phyloP scores from a whole-genome alignment of 495 filamentous ascomycete species.

The Hypoxylon lenormandii region DNA sequence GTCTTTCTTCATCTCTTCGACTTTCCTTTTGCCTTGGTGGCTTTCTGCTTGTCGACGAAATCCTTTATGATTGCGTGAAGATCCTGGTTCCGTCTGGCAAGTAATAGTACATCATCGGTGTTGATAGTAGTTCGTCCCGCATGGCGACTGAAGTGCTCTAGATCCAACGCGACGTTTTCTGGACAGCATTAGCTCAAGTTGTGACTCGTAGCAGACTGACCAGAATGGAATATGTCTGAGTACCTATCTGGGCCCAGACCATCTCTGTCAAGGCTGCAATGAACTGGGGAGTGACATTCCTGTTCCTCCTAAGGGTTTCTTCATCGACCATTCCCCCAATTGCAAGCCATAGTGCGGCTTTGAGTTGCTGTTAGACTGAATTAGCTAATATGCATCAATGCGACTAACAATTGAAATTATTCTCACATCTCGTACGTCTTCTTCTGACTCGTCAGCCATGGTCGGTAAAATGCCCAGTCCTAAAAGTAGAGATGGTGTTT shows the following conservation, averaged over 20 bases:
- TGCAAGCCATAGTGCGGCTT: constrained; percentile 91
- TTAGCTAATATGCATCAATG: constrained; percentile 9
- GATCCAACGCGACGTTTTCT: constrained; percentile 80
- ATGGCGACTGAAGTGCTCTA: constrained; percentile 87
- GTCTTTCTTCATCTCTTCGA: constrained; percentile 45
- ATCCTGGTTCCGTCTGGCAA: constrained; percentile 86
- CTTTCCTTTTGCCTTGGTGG: constrained; percentile 53
- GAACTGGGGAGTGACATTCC: constrained; percentile 94
- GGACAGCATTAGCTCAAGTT: constrained; percentile 10
- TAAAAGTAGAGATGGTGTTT: neutral
- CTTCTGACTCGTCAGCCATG: constrained; percentile 52
- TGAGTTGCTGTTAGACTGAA: constrained; percentile 72
- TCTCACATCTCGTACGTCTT: constrained; percentile 47
- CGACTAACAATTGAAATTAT: neutral
- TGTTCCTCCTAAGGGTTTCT: constrained; percentile 77
- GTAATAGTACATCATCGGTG: constrained; percentile 85
- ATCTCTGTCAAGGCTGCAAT: constrained; percentile 92
- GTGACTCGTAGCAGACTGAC: neutral
- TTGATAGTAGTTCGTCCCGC: constrained; percentile 85
- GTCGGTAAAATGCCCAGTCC: constrained; percentile 1
- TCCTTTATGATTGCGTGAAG: constrained; percentile 77
- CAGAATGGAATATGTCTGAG: constrained; percentile 37
- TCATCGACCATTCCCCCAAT: constrained; percentile 92
- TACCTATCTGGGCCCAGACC: constrained; percentile 90
- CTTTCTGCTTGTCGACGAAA: constrained; percentile 71